Conservation (phyloP, 176 grass and related monocot genomes). For the Paspalum vaginatum region DNA sequence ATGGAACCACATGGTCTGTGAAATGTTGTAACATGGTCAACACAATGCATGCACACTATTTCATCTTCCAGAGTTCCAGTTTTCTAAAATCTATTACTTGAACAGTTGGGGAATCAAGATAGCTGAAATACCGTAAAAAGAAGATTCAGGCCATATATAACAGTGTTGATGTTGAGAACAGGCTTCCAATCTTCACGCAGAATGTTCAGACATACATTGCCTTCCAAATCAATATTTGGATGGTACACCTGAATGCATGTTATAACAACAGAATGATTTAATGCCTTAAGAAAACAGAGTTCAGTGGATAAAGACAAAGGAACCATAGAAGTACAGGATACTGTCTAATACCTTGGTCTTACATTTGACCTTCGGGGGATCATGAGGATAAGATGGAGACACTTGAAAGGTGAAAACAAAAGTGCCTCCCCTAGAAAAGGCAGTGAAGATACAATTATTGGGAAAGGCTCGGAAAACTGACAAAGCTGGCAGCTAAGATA, state of each 20-base stretch:
- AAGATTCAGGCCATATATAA: constrained; percentile 87
- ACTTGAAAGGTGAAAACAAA: constrained; percentile 89
- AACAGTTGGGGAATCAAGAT: neutral
- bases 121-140: constrained; percentile 70
- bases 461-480: constrained; percentile 22
- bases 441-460: neutral
- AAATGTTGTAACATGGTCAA: neutral
- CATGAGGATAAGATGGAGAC: constrained; percentile 84
- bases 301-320: constrained; percentile 1
- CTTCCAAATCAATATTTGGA: constrained; percentile 93
- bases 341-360: constrained; percentile 79
- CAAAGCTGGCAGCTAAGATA: neutral
- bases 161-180: constrained; percentile 85
- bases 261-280: constrained; percentile 29
- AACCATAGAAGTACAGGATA: constrained; percentile 8
- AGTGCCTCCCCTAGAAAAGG: constrained; percentile 57
- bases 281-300: neutral
- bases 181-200: constrained; percentile 94
- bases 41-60: neutral
- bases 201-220: constrained; percentile 92
- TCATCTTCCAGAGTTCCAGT: neutral
- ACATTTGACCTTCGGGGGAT: constrained; percentile 92
- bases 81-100: constrained; percentile 1
- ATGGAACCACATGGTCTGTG: neutral
- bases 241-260: constrained; percentile 69